Base-by-base conservation (phyloP, 345 rosid species). In the Ricinus communis region DNA sequence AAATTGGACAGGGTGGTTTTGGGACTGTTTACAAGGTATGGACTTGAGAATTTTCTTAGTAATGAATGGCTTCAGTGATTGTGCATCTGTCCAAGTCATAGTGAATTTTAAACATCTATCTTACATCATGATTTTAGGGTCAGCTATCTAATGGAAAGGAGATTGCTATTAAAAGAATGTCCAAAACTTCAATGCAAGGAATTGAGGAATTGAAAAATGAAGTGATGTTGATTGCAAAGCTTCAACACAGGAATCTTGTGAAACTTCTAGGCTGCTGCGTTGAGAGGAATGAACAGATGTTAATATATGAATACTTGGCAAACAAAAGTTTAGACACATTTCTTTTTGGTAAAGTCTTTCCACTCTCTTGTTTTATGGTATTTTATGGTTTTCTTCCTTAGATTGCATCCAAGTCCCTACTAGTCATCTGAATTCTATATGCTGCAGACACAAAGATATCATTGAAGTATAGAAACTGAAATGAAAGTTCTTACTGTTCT, bases 261-360 rank as follows among this genome's bases (percentile, higher is more conserved):
- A 56, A 24, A 18, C 73, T 69, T 38, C 30, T 66, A 49, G 72
- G 66, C 36, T 57, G 49, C 40, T 89, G 91, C 71, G 83, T 83
- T 13, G 75, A 74, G 16, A 84, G 78, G 66, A 85, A 86, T 19
- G 90, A 89, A 28, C 80, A 79, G 82, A 91, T 91, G 85, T 80
- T 91, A 63, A 85, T 91, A 51, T 91, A 91, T 16, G 96, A 91
- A 71, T 91, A 87, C 71, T 81, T 91, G 66, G 85, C 86, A 3
- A 89, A 91, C 79, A 85, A 55, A 83, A 91, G 93, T 78, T 86
- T 90, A 3, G 96, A 90, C 74, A 65, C 52, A 69, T 84, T 83
- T 76, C 80, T 91, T 22, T 91, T 90, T 66, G 89, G 97, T 90
- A 75, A 65, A 82, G 19, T 33, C 38, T 33, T 46, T 38, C 6